Percentiles rank a stretch among this genome's conserved stretches.
Conservation (phyloP, 257 asterid species). For the Solanum corneliomulleri region DNA sequence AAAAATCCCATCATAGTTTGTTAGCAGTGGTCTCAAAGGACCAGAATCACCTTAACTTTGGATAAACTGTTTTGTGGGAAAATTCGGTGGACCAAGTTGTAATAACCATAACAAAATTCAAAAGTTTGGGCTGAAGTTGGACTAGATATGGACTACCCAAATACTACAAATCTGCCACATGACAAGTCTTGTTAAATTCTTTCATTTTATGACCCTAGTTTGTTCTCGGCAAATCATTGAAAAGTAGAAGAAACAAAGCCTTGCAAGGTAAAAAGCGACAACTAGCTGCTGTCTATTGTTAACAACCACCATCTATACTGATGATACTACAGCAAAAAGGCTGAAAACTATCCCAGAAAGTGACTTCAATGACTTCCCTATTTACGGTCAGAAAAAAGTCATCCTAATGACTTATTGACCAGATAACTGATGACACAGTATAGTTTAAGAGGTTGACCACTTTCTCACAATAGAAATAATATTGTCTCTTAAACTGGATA, state of each 20-base stretch:
- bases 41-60: not conserved
- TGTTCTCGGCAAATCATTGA: not conserved
- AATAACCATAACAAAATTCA: not conserved
- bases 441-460: not conserved
- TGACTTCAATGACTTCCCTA: not conserved
- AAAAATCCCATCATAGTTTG: not conserved
- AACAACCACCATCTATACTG: not conserved
- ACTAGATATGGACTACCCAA: not conserved
- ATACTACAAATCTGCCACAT: not conserved
- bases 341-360: not conserved
- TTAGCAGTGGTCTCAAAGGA: not conserved
- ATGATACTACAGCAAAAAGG: not conserved
- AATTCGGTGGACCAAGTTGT: not conserved
- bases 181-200: not conserved
- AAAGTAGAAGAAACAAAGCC: not conserved
- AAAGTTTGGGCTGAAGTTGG: not conserved
- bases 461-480: not conserved
- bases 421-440: not conserved
- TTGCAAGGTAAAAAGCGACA: not conserved
- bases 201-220: not conserved
- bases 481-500: not conserved
- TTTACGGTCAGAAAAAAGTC: not conserved
- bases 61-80: not conserved
- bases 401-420: not conserved
- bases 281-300: not conserved